phyloP scores from a whole-genome alignment of 495 filamentous ascomycete genomes.

The Talaromyces thailandensis region DNA sequence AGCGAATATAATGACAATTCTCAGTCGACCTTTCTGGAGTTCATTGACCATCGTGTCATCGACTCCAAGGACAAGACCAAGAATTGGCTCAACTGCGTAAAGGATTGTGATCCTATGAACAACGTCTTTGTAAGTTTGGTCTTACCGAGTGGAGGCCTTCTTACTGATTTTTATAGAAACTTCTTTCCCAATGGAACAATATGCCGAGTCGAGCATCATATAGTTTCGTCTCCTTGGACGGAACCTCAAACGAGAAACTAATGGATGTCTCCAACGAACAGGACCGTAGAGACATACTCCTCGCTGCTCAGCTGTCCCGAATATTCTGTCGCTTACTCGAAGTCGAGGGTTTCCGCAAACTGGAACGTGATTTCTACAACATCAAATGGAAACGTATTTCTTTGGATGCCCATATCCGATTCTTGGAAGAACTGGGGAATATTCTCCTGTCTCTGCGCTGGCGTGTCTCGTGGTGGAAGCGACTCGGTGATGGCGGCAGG shows the following conservation, averaged over 20 bases:
- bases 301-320: slow-evolving; percentile 38
- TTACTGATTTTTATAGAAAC: slow-evolving; percentile 18
- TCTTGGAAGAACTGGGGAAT: slow-evolving; percentile 34
- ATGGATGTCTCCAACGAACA: slow-evolving; percentile 33
- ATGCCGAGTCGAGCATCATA: slow-evolving; percentile 44
- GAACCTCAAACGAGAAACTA: slow-evolving; percentile 22
- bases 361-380: slow-evolving; percentile 42
- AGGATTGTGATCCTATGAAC: slow-evolving; percentile 35
- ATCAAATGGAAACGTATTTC: slow-evolving; percentile 43
- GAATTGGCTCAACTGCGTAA: slow-evolving; percentile 39
- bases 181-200: slow-evolving; percentile 41
- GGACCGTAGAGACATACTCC: slow-evolving; percentile 34
- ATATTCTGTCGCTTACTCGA: slow-evolving; percentile 43
- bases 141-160: background rate
- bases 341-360: slow-evolving; percentile 40
- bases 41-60: slow-evolving; percentile 37
- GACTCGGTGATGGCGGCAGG: slow-evolving; percentile 35
- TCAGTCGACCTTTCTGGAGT: slow-evolving; percentile 36
- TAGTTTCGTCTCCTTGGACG: slow-evolving; percentile 29
- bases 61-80: slow-evolving; percentile 41
- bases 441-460: slow-evolving; percentile 40
- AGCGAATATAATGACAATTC: slow-evolving; percentile 40
- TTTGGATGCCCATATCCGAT: slow-evolving; percentile 33
- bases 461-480: slow-evolving; percentile 43
- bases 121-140: slow-evolving; percentile 30